Base-by-base conservation (phyloP, 306 rosid species). In the Glycine soja region DNA sequence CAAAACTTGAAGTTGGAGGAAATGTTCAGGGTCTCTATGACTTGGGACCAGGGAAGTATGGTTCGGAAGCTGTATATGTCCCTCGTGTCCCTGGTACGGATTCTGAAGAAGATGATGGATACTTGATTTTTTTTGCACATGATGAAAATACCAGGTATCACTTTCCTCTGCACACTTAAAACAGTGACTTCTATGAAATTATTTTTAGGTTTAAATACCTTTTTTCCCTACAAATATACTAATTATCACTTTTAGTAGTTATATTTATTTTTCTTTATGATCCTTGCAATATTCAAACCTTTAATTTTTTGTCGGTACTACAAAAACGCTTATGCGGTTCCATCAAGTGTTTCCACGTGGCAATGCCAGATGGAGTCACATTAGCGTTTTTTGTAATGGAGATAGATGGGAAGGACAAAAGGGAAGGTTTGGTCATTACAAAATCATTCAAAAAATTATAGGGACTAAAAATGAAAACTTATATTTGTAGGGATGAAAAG, bases 91-190 rank as follows among this genome's bases (percentile, higher is more conserved):
- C 95, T 9, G 97, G 94, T 46, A 81, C 76, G 7, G 43, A 87
- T 70, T 88, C 98, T n/a, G 90, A 87, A 87, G 98, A 95, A 91
- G 99, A 95, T 83, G 97, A 93, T 84, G 99, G 99, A 81, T 93
- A 89, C 89, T 86, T 93, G 74, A 90, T 95, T 72, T 82, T 88
- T 79, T 95, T 91, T 75, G 96, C 88, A n/a, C 97, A 95, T 11
- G 93, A 91, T 8, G 99, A 95, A 88, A 91, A 85, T 51, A 79
- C 88, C 0, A 89, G 97, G 98, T 95, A 90, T 14, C 46, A 56
- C 68, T 70, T 69, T 73, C 36, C 77, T 75, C 75, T 74, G 53
- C 53, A 52, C 18, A 13, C 8, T 50, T 34, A 14, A 67, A 40
- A 40, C 48, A 24, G 3, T 52, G 57, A 48, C 46, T 74, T 80